phyloP scores from a whole-genome alignment of 2,329 filamentous ascomycete species.

The Pseudocercospora pini-densiflorae region DNA sequence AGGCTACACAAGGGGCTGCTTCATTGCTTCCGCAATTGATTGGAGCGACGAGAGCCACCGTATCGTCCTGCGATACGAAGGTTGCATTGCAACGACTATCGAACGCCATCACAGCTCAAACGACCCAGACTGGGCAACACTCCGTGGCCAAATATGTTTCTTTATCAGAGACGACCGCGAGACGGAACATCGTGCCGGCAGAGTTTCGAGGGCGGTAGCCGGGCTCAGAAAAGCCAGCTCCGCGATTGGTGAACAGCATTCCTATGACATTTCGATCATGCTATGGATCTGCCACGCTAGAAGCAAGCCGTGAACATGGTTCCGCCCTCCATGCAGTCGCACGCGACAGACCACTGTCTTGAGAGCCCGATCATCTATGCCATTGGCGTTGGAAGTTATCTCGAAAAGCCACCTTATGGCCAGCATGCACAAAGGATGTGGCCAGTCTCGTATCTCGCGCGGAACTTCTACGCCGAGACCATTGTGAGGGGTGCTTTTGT shows the following conservation, averaged over 20 bases:
- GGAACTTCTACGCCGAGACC: not conserved
- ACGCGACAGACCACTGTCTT: not conserved
- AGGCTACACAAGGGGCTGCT: not conserved
- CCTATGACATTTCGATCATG: slow-evolving; percentile 3
- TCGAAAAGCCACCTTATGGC: not conserved
- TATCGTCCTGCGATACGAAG: not conserved
- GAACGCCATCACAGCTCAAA: not conserved
- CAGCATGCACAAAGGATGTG: not conserved
- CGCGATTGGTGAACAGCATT: not conserved
- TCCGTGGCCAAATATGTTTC: not conserved
- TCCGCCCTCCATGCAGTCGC: not conserved
- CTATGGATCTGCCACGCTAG: not conserved
- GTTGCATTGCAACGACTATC: not conserved
- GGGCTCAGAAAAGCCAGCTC: not conserved
- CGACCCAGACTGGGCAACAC: not conserved
- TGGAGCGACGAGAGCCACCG: not conserved
- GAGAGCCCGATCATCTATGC: not conserved
- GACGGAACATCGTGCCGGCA: not conserved
- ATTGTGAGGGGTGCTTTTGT: not conserved
- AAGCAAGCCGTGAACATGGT: not conserved
- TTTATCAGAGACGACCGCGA: not conserved
- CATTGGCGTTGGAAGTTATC: not conserved
- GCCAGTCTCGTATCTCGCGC: not conserved
- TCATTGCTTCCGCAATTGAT: not conserved
- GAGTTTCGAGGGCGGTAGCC: not conserved